phyloP scores from a whole-genome alignment of 257 asterid genomes.

The Nicotiana sylvestris region DNA sequence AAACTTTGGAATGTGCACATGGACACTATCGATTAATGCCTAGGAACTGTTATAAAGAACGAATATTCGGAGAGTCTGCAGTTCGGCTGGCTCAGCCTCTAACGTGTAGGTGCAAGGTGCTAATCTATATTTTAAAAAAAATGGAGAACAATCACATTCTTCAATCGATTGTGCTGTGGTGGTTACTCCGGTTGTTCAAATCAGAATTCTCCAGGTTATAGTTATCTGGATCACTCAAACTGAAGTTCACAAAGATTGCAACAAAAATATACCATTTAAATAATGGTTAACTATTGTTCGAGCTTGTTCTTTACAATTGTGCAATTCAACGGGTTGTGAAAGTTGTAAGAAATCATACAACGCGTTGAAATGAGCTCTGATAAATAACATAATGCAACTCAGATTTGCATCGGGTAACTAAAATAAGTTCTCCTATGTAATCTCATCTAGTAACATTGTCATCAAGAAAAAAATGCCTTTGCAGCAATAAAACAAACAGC shows the following conservation, averaged over 20 bases:
- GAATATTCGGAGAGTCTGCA: neutral
- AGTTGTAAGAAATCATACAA: no score
- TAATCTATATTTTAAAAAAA: neutral
- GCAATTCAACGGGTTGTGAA: neutral
- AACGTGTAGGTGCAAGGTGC: neutral
- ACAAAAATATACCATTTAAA: neutral
- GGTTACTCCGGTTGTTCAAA: neutral
- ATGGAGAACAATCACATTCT: neutral
- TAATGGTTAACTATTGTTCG: neutral
- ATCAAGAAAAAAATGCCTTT: neutral
- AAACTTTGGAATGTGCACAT: neutral
- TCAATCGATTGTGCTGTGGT: neutral
- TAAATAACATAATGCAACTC: neutral
- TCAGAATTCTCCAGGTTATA: neutral
- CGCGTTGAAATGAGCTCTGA: neutral
- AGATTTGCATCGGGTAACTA: neutral
- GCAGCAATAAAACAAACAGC: neutral
- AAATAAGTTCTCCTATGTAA: neutral
- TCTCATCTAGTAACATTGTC: neutral
- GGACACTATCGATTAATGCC: neutral
- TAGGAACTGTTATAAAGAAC: neutral
- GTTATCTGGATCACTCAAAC: neutral
- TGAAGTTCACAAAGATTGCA: neutral
- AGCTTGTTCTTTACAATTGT: neutral
- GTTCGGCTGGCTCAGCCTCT: neutral